Percentiles rank a stretch among this genome's conserved stretches.
phyloP scores from a whole-genome alignment of 805 yeast species.

The Wickerhamomyces alni region DNA sequence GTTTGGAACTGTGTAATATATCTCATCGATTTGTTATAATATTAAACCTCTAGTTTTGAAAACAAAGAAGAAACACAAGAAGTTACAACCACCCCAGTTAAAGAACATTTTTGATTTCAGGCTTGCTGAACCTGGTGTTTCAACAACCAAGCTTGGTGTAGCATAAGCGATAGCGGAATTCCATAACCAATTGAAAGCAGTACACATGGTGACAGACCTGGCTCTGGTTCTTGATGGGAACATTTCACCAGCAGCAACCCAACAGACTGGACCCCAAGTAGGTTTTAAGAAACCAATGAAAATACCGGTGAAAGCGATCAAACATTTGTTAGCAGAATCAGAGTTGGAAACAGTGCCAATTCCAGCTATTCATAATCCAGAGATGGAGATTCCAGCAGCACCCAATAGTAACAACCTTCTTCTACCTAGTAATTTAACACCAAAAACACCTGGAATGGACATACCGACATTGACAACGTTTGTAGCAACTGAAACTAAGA shows the following conservation, averaged over 20 bases:
- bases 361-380: conserved; percentile 58
- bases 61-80: conserved; percentile 50
- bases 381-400: conserved; percentile 54
- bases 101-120: conserved; percentile 64
- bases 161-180: conserved; percentile 74
- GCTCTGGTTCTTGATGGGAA: conserved; percentile 74
- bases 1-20: conserved; percentile 35
- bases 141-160: conserved; percentile 66
- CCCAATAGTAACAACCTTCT: conserved; percentile 56
- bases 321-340: conserved; percentile 35
- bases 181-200: conserved; percentile 76
- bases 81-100: conserved; percentile 69
- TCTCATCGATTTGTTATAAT: conserved; percentile 61
- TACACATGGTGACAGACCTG: conserved; percentile 62
- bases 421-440: conserved; percentile 60
- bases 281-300: conserved; percentile 75
- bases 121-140: conserved; percentile 54
- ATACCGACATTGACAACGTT: conserved; percentile 41
- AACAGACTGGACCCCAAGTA: conserved; percentile 79
- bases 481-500: conserved; percentile 35
- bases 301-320: conserved; percentile 47
- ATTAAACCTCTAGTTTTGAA: conserved; percentile 64
- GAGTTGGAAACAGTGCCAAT: conserved; percentile 27
- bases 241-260: conserved; percentile 58
- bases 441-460: conserved; percentile 49